Base-by-base conservation (phyloP, 805 yeast species). In the Candida pseudoglaebosa region DNA sequence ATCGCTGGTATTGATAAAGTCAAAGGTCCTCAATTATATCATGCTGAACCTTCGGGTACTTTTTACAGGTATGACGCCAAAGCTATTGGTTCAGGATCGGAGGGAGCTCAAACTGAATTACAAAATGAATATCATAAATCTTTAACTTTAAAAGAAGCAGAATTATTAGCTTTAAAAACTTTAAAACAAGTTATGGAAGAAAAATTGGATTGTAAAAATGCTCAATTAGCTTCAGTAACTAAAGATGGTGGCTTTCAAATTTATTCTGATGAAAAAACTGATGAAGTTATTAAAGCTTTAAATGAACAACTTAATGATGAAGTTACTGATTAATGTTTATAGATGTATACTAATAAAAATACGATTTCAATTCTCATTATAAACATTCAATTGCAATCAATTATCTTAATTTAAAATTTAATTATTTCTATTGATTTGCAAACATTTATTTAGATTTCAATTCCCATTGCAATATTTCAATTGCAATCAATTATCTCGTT, bases 31-130 rank as follows among this genome's bases (percentile, higher is more conserved):
- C 99, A 93, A 63, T 75, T 93, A 52, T 86, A 86, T 61, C 97
- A 93, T 61, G 96, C 98, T n/a, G 99, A 93, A 66, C 99, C 99
- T 28, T 86, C 96, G 10, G 99, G 99, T 42, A 93, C 99, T 1
- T 93, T 89, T 54, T 95, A 93, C 68, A 80, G 93, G 65, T 93
- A 93, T 60, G 96, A 93, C 56, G 99, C 99, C 20, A 95, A 93
- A 67, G 99, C 99, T 9, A 93, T 95, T 54, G 99, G 99, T 10
- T 86, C 96, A 1, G 99, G 99, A 15, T 85, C 95, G 12, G 99
- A 93, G 66, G 99, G 99, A 47, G 99, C 99, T 1, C 99, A 95
- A 66, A 84, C 96, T 2, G 99, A 93, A 63, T 73, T 93, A 57
- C 96, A 90, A 63, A 91, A 90, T 56, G 96, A 93, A 67, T 93